phyloP scores from a whole-genome alignment of 768 basidiomycete genomes.

The Lentinula sp. region DNA sequence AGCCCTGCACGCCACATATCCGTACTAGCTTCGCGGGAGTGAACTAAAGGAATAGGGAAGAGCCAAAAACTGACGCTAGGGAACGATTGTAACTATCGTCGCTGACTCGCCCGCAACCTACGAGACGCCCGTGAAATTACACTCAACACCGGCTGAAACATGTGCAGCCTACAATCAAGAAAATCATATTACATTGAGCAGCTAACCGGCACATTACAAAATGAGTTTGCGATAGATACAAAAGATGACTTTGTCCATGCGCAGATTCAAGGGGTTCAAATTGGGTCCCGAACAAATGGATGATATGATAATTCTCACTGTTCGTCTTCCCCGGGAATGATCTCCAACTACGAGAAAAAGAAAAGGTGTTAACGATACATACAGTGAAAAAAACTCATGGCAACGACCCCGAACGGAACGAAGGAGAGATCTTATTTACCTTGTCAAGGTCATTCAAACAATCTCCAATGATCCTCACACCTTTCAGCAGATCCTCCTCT shows the following conservation, averaged over 20 bases:
- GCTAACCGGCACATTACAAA: background rate
- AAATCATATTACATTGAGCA: background rate
- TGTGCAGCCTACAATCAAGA: too few relatives aligned
- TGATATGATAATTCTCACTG: background rate
- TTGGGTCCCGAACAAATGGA: background rate
- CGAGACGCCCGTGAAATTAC: too few relatives aligned
- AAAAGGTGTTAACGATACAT: conserved; percentile 1
- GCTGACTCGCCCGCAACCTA: too few relatives aligned
- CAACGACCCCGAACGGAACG: background rate
- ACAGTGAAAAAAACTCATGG: background rate
- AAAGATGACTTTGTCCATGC: background rate
- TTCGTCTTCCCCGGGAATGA: conserved; percentile 55
- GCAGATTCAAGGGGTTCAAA: too few relatives aligned
- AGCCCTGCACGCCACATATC: background rate
- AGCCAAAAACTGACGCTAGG: background rate
- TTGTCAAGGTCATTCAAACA: conserved; percentile 77
- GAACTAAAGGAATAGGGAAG: background rate
- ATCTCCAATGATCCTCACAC: conserved; percentile 69
- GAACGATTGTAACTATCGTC: too few relatives aligned
- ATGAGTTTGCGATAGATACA: too few relatives aligned
- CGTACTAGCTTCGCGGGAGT: background rate
- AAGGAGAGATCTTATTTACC: conserved; percentile 27
- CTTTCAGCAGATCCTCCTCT: conserved; percentile 77
- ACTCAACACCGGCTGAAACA: too few relatives aligned
- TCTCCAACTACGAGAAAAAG: conserved; percentile 22